Evolutionary conservation across 805 yeast species (phyloP), one percentile per base, ranked within the genome.

Genomic region (Zygoascus biomembranicola): DNA sequence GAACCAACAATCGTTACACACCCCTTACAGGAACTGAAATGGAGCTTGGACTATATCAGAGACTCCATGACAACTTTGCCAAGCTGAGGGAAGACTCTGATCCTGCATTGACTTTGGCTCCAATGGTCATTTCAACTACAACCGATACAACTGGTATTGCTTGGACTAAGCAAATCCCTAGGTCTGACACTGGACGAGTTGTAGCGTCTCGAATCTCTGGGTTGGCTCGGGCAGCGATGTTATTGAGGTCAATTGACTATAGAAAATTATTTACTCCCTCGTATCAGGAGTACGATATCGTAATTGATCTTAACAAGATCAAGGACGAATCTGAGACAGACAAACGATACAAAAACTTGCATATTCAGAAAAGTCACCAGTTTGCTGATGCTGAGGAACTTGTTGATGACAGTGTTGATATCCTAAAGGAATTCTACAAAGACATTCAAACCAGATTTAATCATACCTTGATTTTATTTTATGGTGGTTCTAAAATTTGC

Each of bases 171-270:
- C 77, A 76, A 47, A 65, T 74, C 23, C 81, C 80, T 20, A 60
- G 63, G 13, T 64, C 73, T 2, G 67, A 72, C 2, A 61, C 62
- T 35, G 72, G 79, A 1, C 73, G 86, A 52, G 90, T 97, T 8
- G 83, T 90, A 54, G 90, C 96, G 4, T 77, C 90, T 11, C 81
- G 99, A 70, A 71, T 92, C 57, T 92, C 98, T 0, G 90, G 95
- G 0, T 76, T 94, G 56, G 79, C 97, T 1, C 80, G 88, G 58
- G 90, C 85, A 31, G 90, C 92, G 0, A 41, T 39, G 47, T 3
- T 23, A 14, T 28, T 49, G 5, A 35, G 31, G 54, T 59, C 10
- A 49, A 42, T 53, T 10, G 55, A 57, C 42, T 13, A 32, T n/a
- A 35, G 45, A 9, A 47, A 46, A n/a, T 68, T 89, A 44, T 94